Evolutionary conservation across 2,329 filamentous ascomycete species (phyloP).

Genomic region (Tolypocladium inflatum): DNA sequence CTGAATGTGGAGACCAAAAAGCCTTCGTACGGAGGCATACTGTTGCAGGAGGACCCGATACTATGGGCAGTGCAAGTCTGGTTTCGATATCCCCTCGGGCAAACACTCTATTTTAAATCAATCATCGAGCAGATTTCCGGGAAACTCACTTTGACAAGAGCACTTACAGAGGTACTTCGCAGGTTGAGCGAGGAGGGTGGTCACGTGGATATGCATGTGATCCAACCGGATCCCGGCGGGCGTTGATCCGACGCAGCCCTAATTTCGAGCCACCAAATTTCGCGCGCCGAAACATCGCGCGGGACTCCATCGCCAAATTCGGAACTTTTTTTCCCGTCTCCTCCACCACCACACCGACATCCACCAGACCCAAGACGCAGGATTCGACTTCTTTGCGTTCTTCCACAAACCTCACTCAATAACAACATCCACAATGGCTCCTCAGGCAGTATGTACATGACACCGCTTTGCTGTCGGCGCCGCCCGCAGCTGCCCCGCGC

Average conservation of each 20-base stretch:
- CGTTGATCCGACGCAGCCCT: conserved; percentile 21
- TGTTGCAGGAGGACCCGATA: too few species aligned
- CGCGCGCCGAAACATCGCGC: conserved; percentile 4
- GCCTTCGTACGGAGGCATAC: too few species aligned
- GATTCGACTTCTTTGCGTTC: conserved; percentile 65
- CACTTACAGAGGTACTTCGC: not conserved
- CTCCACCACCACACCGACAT: conserved; percentile 5
- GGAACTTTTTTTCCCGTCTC: conserved; percentile 4
- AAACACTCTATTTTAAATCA: too few species aligned
- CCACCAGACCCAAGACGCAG: conserved; percentile 51
- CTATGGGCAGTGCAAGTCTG: too few species aligned
- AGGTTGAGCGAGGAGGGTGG: not conserved
- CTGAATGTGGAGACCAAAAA: not conserved
- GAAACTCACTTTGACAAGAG: not conserved
- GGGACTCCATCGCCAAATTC: not conserved
- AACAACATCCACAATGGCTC: conserved; percentile 61
- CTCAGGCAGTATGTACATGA: conserved; percentile 75
- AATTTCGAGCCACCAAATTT: conserved; percentile 22
- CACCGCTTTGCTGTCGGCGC: conserved; percentile 90
- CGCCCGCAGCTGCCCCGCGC: conserved; percentile 8
- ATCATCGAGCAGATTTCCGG: too few species aligned
- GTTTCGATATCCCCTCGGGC: too few species aligned
- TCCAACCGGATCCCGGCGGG: not conserved
- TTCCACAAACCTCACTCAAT: conserved; percentile 18
- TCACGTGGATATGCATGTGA: not conserved